Evolutionary conservation across 1,284 basidiomycete species (phyloP), one percentile per base, ranked within the genome.

Genomic region (Malassezia vespertilionis): DNA sequence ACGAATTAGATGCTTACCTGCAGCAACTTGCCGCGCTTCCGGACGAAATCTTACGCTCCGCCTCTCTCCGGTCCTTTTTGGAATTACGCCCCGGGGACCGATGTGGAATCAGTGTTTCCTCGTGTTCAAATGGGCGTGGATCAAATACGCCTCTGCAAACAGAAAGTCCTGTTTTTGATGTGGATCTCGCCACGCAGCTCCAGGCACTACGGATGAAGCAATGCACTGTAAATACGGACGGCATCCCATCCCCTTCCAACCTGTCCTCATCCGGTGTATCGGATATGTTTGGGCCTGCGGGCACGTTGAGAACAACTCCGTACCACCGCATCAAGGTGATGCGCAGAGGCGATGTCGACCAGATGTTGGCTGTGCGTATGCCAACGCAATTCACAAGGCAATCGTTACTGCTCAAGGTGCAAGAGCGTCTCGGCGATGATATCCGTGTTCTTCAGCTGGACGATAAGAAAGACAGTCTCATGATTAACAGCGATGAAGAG

Each of bases 341-440:
- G 66, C 84, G 93, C 71, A 78, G 83, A 24, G 77, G 83, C 51
- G 83, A 87, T 21, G 22, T 49, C 14, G 86, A 95, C 69, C 91
- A 96, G 69, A 76, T 97, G 41, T 87, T 97, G 53, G 91, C 93
- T 3, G 87, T 97, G 42, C 82, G 93, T n/a, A 90, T 96, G 33
- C 89, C 91, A 61, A 88, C 91, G n/a, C 79, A 78, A 28, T 88
- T 96, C 24, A 80, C 85, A 5, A 82, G 84, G 61, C 75, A 73
- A 11, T 85, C 91, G 64, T 76, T 99, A 52, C 80, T 95, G 75
- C 83, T 82, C 40, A 97, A 96, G 74, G 85, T 93, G 26, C 80
- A 85, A 57, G 79, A 83, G 42, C 79, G 90, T 37, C 74, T 97
- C 6, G 89, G 88, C 0, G 76, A 77, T 4, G 82, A 84, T 53